These are phyloP conservation scores for Podospora conica DNA, from an alignment of 495 filamentous ascomycete genomes.

Conservation along the genomic window DNA sequence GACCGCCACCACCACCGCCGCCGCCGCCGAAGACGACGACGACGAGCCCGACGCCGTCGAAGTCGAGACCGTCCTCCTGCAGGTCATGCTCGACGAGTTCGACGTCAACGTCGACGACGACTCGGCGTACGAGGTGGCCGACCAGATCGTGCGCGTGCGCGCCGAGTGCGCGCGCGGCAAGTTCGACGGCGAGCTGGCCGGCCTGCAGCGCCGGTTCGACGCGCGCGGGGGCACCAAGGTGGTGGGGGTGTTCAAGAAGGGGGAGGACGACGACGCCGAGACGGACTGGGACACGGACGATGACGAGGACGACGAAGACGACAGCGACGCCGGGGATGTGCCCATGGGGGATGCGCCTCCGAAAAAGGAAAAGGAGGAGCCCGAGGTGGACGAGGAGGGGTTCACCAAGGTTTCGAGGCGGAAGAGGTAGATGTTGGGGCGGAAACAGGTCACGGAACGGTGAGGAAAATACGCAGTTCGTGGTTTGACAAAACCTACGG, in stretches of 20 bases:
- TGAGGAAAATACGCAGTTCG: neutral
- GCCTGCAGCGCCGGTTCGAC: constrained; percentile 61
- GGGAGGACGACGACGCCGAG: constrained; percentile 54
- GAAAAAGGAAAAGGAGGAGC: constrained; percentile 58
- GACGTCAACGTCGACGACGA: constrained; percentile 87
- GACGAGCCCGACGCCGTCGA: constrained; percentile 72
- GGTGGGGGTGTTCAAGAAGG: constrained; percentile 51
- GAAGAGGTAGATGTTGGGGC: constrained; percentile 44
- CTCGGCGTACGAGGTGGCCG: constrained; percentile 67
- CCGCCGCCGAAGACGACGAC: constrained; percentile 2
- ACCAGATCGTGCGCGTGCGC: constrained; percentile 61
- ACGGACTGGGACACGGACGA: constrained; percentile 50
- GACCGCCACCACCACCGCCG: constrained; percentile 27
- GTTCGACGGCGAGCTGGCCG: constrained; percentile 56
- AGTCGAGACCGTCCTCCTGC: constrained; percentile 72
- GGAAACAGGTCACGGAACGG: neutral
- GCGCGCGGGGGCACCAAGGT: constrained; percentile 49
- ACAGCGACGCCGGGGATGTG: constrained; percentile 52
- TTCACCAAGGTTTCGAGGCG: constrained; percentile 84
- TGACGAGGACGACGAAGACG: constrained; percentile 48
- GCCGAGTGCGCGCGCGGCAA: constrained; percentile 55
- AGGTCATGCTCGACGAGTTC: constrained; percentile 94
- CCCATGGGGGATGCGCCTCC: constrained; percentile 66
- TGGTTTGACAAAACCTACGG: neutral
- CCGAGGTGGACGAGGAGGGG: constrained; percentile 87